phyloP scores from a whole-genome alignment of 1,284 basidiomycete genomes.

The Tilletia indica region DNA sequence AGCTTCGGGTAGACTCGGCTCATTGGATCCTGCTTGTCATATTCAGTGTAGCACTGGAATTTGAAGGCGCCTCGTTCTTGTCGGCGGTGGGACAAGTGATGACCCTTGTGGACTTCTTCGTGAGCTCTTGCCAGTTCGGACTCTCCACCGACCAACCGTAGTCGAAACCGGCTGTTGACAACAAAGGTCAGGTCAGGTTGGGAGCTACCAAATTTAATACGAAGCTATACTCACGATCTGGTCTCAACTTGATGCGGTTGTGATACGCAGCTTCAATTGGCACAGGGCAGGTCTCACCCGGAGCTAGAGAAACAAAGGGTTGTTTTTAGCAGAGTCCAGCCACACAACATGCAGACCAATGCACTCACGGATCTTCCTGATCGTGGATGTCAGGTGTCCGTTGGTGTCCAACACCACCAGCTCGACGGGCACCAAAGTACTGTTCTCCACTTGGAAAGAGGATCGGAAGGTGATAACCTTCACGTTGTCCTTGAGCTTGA shows the following conservation, averaged over 20 bases:
- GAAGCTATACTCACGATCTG: conserved; percentile 63
- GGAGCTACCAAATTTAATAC: no score
- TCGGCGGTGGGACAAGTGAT: conserved; percentile 83
- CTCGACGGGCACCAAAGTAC: conserved; percentile 88
- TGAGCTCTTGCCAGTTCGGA: conserved; percentile 83
- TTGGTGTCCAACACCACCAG: conserved; percentile 82
- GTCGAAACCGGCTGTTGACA: conserved; percentile 74
- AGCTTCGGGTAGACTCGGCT: conserved; percentile 71
- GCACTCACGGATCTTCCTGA: conserved; percentile 70
- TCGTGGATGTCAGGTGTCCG: conserved; percentile 75
- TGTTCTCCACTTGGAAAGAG: conserved; percentile 87
- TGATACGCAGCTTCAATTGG: conserved; percentile 88
- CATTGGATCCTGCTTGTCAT: conserved; percentile 68
- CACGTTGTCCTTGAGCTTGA: conserved; percentile 86
- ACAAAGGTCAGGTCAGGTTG: neutral
- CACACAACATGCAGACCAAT: conserved; percentile 59
- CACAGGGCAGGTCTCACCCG: conserved; percentile 84
- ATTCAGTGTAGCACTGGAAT: conserved; percentile 88
- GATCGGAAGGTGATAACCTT: conserved; percentile 94
- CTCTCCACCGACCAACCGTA: conserved; percentile 86
- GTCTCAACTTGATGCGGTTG: conserved; percentile 80
- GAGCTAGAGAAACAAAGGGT: conserved; percentile 56
- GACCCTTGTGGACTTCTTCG: conserved; percentile 71
- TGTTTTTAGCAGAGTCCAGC: conserved; percentile 37
- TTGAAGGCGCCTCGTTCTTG: conserved; percentile 81